These are phyloP conservation scores for Penicillium riverlandense DNA, from an alignment of 495 filamentous ascomycete species.

Conservation along the genomic window DNA sequence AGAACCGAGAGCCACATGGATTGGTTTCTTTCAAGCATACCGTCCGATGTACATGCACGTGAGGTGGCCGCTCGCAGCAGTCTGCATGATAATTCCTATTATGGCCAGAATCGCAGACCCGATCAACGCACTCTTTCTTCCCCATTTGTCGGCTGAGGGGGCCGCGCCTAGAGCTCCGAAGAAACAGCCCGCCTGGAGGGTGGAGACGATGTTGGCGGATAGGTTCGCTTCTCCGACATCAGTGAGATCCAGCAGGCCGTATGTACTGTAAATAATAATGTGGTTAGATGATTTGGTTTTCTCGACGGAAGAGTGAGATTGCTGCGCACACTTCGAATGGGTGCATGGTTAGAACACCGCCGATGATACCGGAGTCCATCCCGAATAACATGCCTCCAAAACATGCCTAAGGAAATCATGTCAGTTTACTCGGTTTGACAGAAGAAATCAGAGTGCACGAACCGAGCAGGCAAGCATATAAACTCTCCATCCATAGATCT, in stretches of 20 bases:
- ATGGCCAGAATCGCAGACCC: conserved; percentile 35
- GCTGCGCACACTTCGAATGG: conserved; percentile 48
- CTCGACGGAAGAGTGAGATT: background rate
- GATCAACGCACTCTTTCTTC: conserved; percentile 46
- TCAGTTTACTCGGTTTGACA: background rate
- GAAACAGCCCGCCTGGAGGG: conserved; percentile 64
- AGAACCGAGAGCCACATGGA: background rate
- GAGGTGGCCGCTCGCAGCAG: conserved; percentile 47
- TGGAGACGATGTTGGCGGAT: conserved; percentile 49
- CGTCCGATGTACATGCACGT: conserved; percentile 57
- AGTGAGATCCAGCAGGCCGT: conserved; percentile 48
- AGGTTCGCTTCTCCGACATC: conserved; percentile 35
- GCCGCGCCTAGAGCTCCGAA: conserved; percentile 54
- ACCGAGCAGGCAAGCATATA: conserved; percentile 63
- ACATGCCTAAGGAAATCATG: conserved; percentile 42
- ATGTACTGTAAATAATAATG: conserved; percentile 26
- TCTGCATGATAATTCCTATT: conserved; percentile 55
- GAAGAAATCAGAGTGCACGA: conserved; percentile 10
- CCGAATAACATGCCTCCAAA: conserved; percentile 71
- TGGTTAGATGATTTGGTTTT: background rate
- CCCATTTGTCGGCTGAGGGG: conserved; percentile 49
- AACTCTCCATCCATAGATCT: conserved; percentile 76
- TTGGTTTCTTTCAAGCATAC: conserved; percentile 20
- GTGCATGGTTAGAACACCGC: conserved; percentile 56
- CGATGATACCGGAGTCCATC: conserved; percentile 66